These are phyloP conservation scores for Pontederia crassipes DNA, from an alignment of 176 grass and related monocot species.

Conservation along the genomic window DNA sequence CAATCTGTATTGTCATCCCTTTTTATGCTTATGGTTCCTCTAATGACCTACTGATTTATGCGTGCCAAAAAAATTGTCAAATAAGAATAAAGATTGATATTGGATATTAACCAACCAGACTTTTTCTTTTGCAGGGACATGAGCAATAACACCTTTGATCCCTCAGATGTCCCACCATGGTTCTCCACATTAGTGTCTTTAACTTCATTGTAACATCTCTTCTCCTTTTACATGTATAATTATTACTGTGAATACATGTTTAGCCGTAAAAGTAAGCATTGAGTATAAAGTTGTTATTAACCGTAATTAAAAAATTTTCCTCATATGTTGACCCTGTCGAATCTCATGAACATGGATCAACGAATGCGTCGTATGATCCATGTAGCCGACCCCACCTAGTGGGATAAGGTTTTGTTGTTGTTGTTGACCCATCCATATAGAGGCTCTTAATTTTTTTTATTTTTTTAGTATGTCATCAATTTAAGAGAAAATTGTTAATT, in stretches of 20 bases:
- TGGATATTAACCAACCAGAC: background rate
- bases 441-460: background rate
- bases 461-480: too few relatives aligned
- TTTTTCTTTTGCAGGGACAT: constrained; percentile 9
- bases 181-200: constrained; percentile 8
- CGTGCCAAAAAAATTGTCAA: background rate
- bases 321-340: too few relatives aligned
- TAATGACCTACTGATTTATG: background rate
- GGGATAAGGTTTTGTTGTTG: too few relatives aligned
- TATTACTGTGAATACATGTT: background rate
- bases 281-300: background rate
- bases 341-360: too few relatives aligned
- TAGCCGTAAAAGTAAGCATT: background rate
- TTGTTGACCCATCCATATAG: background rate
- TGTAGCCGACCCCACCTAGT: too few relatives aligned
- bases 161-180: constrained; percentile 12
- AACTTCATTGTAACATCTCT: constrained; percentile 6
- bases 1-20: background rate
- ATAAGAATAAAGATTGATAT: background rate
- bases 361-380: too few relatives aligned
- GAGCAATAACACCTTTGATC: constrained; percentile 19
- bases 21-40: background rate
- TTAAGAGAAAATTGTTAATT: too few relatives aligned
- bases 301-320: background rate
- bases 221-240: background rate